Evolutionary conservation across 768 basidiomycete species (phyloP).

Genomic region (Mycena crocata): DNA sequence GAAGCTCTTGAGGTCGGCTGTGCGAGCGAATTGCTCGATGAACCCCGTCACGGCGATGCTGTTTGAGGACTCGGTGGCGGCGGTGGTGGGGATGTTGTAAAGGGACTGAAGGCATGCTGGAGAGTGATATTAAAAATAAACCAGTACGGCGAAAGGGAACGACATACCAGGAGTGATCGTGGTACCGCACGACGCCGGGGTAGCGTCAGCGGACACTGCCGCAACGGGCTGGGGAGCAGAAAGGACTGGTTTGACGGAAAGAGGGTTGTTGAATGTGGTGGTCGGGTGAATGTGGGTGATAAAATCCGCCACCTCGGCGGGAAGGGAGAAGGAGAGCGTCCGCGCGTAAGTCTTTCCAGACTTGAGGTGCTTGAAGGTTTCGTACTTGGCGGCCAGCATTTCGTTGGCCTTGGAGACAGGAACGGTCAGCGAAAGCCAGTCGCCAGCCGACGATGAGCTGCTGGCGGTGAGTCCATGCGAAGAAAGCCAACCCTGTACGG

Average conservation of each 20-base stretch:
- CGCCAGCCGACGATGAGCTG: conserved; percentile 50
- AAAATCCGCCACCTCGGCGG: conserved; percentile 42
- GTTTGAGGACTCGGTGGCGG: conserved; percentile 35
- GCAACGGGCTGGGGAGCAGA: conserved; percentile 1
- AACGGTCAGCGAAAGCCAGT: conserved; percentile 48
- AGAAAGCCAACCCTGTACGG: conserved; percentile 56
- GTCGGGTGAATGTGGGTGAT: conserved; percentile 51
- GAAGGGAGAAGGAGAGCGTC: conserved; percentile 53
- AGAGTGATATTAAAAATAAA: neutral
- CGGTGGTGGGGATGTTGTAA: conserved; percentile 48
- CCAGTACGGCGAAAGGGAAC: neutral
- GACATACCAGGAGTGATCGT: conserved; percentile 23
- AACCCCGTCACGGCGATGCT: conserved; percentile 38
- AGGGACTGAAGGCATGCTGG: conserved; percentile 35
- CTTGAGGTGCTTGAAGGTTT: conserved; percentile 46
- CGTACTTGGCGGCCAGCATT: conserved; percentile 49
- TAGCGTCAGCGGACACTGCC: neutral
- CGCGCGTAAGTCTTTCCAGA: conserved; percentile 44
- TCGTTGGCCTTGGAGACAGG: conserved; percentile 49
- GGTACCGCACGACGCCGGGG: conserved; percentile 20
- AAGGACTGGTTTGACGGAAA: conserved; percentile 35
- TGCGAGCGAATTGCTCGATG: conserved; percentile 33
- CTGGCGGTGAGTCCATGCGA: conserved; percentile 45
- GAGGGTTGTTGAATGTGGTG: conserved; percentile 38
- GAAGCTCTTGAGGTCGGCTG: conserved; percentile 36